Evolutionary conservation across 2,329 filamentous ascomycete species (phyloP), one percentile per base, ranked within the genome.

Genomic region (Trichoderma endophyticum): DNA sequence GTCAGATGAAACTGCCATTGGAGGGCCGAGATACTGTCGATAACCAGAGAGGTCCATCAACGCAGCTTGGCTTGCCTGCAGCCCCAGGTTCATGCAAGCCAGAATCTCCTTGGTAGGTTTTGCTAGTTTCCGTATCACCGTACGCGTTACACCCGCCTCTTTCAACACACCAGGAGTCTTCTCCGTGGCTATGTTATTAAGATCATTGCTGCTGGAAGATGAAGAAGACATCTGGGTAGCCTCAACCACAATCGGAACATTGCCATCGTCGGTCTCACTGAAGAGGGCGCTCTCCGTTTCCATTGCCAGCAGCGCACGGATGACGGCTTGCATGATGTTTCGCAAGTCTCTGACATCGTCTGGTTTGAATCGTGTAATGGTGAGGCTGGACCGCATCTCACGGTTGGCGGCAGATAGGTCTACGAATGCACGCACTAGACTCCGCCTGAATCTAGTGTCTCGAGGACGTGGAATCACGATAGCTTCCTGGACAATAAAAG

Each of bases 321-420:
- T 84, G 7, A 88, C 86, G 21, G 81, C 85, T 73, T 90, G 88
- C 67, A 89, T 83, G 4, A 84, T 79, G 75, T 90, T 89, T 68
- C 88, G 84, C 34, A 90, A 79, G 6, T 81, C 79, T 48, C 80
- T 78, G 24, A 88, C 81, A 75, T 89, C 87, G 12, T 81, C 78
- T 2, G 87, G 86, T 12, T 78, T 79, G 71, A 89, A 87, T 1
- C 84, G 82, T 1, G 86, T 88, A 4, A 89, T 78, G 1, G 87
- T 86, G n/a, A 89, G 82, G 69, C 89, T 88, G 67, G 88, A 83
- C 14, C 83, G 82, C 72, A 90, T 83, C 74, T 90, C 88, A 77
- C 88, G 83, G 72, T 87, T 85, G 2, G 85, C 85, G 73, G 87
- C 82, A 15, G 88, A 89, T 69, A 90, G 81, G 71, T 87, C 84